These are phyloP conservation scores for Fonticula alba DNA, from an alignment of 78 protist genomes.

Conservation along the genomic window DNA sequence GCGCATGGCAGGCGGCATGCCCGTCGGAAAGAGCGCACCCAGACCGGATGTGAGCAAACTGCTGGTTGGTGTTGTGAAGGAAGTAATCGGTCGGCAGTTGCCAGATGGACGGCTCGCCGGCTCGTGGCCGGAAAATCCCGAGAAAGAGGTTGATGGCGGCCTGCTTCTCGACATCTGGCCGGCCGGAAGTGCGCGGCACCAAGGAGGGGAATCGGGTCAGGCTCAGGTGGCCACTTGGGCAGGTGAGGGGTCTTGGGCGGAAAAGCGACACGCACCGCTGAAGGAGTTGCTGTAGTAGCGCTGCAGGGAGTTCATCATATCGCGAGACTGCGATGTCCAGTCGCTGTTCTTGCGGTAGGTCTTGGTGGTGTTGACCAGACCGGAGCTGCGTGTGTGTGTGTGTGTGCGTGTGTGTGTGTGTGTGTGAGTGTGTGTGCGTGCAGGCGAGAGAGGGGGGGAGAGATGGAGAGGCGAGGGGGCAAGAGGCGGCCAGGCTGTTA, in stretches of 20 bases:
- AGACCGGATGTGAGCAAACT: too few relatives aligned
- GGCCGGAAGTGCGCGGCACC: background rate
- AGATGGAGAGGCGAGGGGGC: too few relatives aligned
- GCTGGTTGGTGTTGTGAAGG: too few relatives aligned
- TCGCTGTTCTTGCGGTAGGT: constrained; percentile 23
- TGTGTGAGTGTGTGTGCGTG: too few relatives aligned
- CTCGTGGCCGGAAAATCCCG: constrained; percentile 50
- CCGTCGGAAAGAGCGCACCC: too few relatives aligned
- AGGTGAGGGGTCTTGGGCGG: background rate
- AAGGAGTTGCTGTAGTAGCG: constrained; percentile 70
- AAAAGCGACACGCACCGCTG: constrained; percentile 15
- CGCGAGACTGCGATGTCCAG: constrained; percentile 19
- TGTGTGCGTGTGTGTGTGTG: too few relatives aligned
- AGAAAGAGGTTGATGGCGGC: constrained; percentile 66
- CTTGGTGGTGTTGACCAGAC: constrained; percentile 45
- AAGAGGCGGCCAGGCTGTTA: too few relatives aligned
- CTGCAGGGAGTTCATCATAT: constrained; percentile 22
- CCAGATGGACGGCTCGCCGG: too few relatives aligned
- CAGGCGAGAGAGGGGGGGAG: too few relatives aligned
- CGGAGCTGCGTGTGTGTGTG: constrained; percentile 22
- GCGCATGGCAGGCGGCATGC: too few relatives aligned
- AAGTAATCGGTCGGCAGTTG: too few relatives aligned
- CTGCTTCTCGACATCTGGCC: constrained; percentile 53
- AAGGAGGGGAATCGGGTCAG: background rate
- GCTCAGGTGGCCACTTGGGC: background rate